Base-by-base conservation (phyloP, 352 stramenopile genomes). In the Hyaloperonospora brassicae region DNA sequence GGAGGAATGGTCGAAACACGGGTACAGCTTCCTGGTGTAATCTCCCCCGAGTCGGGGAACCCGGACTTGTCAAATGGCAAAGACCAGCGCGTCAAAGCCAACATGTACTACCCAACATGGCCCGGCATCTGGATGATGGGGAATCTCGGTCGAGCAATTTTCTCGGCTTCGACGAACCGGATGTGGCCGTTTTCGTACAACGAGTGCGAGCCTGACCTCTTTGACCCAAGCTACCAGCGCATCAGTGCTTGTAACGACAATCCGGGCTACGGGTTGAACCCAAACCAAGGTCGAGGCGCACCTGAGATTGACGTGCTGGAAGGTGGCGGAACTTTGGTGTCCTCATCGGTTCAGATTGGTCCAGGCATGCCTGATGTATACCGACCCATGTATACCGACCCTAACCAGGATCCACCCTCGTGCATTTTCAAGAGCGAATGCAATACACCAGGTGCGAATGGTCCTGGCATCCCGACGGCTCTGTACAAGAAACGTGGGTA, bases 131-230 rank as follows among this genome's bases (percentile, higher is more conserved):
- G 95, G 94, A 68, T 98, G 44, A 73, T 98, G 49, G 95, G 95
- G 6, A 98, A 98, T 72, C 67, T 98, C 11, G 94, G 91, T n/a
- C 68, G 95, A 36, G 90, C 93, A 9, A 97, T 97, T n/a, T 98
- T 98, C 66, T 93, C 90, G 50, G 84, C 75, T 0, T 96, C 83
- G 0, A 97, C 90, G 21, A 89, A 89, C 46, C 87, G 93, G 51
- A 91, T 98, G 59, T 98, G 95, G 95, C 96, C 96, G 1, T 98
- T 93, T 76, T 96, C 83, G 42, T 98, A 97, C 64, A 75, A 98
- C 58, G 73, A 78, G 42, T 98, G 95, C 59, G 25, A 84, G 97
- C 62, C 57, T 70, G 0, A 64, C 59, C 0, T 78, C 11, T 88
- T 88, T 52, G 70, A 70, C n/a, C 63, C 69, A n/a, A 60, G 59